These are phyloP conservation scores for Hygrophoropsis aurantiaca DNA, from an alignment of 768 basidiomycete species.

Conservation along the genomic window DNA sequence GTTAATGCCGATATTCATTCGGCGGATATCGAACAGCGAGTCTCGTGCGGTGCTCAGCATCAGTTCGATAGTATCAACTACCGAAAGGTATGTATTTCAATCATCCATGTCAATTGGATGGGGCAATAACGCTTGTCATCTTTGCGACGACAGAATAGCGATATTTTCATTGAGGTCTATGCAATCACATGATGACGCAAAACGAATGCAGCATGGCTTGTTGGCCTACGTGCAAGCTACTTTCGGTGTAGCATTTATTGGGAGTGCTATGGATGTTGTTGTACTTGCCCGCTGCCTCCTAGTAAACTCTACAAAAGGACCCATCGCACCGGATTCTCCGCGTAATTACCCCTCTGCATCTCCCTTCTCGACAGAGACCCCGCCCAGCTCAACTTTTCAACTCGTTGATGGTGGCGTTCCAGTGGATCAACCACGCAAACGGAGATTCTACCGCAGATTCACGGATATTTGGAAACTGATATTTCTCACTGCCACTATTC, in stretches of 20 bases:
- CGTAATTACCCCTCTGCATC: conserved; percentile 16
- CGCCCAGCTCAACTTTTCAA: conserved; percentile 3
- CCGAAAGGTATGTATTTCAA: conserved; percentile 36
- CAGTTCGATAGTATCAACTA: conserved; percentile 30
- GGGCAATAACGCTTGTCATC: too few species aligned
- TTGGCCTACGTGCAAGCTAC: conserved; percentile 19
- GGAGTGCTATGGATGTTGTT: conserved; percentile 34
- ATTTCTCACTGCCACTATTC: conserved; percentile 31
- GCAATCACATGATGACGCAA: conserved; percentile 13
- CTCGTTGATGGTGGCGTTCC: conserved; percentile 3
- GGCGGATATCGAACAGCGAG: conserved; percentile 33
- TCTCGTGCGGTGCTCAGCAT: conserved; percentile 36
- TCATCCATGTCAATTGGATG: not conserved
- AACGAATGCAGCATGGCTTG: conserved; percentile 11
- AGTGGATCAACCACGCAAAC: conserved; percentile 28
- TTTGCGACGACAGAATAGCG: conserved; percentile 16
- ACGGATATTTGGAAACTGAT: conserved; percentile 20
- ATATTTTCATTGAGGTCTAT: conserved; percentile 18
- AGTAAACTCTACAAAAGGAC: conserved; percentile 37
- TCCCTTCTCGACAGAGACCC: conserved; percentile 5
- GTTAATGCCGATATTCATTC: conserved; percentile 35
- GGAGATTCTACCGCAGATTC: conserved; percentile 31
- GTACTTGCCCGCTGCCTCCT: conserved; percentile 37
- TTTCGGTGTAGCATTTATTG: conserved; percentile 26
- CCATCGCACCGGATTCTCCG: conserved; percentile 24